Evolutionary conservation across 129 eudicot genomes (phyloP).

Genomic region (Flaveria robusta): DNA sequence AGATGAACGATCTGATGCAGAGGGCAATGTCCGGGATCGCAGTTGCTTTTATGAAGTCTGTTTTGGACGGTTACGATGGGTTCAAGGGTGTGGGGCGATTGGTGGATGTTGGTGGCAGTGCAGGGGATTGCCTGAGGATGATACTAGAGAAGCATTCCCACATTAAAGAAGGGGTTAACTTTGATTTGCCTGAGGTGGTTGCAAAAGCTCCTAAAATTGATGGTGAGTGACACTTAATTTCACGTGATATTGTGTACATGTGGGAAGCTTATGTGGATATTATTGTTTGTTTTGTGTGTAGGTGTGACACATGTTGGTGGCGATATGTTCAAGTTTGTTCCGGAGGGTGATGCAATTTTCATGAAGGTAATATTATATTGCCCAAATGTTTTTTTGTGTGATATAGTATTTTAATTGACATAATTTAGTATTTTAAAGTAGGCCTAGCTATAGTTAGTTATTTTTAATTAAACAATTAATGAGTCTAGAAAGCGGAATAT

Average conservation of each 20-base stretch:
- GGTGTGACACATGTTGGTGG: slow-evolving; percentile 61
- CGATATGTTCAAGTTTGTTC: slow-evolving; percentile 53
- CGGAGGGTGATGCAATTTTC: slow-evolving; percentile 54
- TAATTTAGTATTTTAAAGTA: no score
- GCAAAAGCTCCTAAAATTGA: slow-evolving; percentile 49
- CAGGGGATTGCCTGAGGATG: slow-evolving; percentile 64
- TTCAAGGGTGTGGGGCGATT: slow-evolving; percentile 42
- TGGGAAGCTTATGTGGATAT: not conserved
- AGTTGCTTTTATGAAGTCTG: slow-evolving; percentile 46
- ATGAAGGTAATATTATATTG: slow-evolving; percentile 35
- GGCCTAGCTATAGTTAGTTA: no score
- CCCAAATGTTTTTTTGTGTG: not conserved
- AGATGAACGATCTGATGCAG: slow-evolving; percentile 43
- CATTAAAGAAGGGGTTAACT: slow-evolving; percentile 48
- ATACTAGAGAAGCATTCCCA: slow-evolving; percentile 36
- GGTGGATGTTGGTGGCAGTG: slow-evolving; percentile 66
- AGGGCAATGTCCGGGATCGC: slow-evolving; percentile 57
- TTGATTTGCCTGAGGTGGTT: slow-evolving; percentile 59
- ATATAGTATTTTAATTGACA: no score
- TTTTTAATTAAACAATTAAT: not conserved
- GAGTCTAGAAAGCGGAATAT: no score
- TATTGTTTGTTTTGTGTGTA: slow-evolving; percentile 11
- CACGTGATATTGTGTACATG: slow-evolving; percentile 8
- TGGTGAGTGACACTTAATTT: slow-evolving; percentile 27
- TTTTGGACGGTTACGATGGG: slow-evolving; percentile 46